These are phyloP conservation scores for Colletotrichum sp. DNA, from an alignment of 2,329 filamentous ascomycete genomes.

Conservation along the genomic window DNA sequence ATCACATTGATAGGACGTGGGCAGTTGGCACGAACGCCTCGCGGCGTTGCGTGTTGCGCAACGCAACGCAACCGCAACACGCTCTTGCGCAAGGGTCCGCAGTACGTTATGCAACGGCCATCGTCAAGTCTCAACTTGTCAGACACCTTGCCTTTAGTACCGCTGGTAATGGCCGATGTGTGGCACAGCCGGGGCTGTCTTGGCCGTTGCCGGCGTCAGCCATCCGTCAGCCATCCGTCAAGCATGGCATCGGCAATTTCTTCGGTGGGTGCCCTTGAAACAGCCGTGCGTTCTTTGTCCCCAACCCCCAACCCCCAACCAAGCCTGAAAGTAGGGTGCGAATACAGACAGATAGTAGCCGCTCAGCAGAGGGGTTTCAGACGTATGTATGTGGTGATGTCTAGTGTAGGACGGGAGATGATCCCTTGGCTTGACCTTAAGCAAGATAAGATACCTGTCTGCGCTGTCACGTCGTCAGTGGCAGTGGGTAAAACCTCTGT, in stretches of 20 bases:
- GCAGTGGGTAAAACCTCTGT: not conserved
- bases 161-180: not conserved
- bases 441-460: not conserved
- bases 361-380: not conserved
- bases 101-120: not conserved
- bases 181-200: not conserved
- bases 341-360: not conserved
- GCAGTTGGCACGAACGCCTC: not conserved
- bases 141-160: not conserved
- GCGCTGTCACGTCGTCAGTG: not conserved
- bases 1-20: not conserved
- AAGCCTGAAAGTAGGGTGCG: not conserved
- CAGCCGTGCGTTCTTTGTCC: slow-evolving; percentile 12
- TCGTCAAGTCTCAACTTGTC: not conserved
- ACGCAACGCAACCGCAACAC: not conserved
- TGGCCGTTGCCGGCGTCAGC: not conserved
- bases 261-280: slow-evolving; percentile 10
- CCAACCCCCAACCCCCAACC: not conserved
- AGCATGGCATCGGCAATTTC: slow-evolving; percentile 12
- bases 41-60: not conserved
- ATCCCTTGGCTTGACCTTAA: not conserved
- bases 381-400: not conserved
- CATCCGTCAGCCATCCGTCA: not conserved
- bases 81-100: not conserved
- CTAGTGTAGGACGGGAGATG: not conserved